Evolutionary conservation across 176 grass and related monocot genomes (phyloP).

Genomic region (Zoysia japonica): DNA sequence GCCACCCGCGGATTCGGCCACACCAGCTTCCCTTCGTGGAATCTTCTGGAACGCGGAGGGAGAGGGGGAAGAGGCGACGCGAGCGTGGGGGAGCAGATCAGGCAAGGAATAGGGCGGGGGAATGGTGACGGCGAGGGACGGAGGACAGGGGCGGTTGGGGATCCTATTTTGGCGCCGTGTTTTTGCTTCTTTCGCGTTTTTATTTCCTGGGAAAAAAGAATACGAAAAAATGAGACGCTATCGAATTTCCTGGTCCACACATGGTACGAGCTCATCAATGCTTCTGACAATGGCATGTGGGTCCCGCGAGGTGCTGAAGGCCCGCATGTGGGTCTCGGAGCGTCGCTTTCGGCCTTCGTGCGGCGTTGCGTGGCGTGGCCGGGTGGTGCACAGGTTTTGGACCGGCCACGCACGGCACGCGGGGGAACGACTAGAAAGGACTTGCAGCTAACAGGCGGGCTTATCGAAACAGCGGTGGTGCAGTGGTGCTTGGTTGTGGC

Average conservation of each 20-base stretch:
- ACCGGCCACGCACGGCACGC: too few species aligned
- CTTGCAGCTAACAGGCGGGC: too few species aligned
- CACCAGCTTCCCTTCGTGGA: constrained; percentile 21
- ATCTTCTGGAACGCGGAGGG: neutral
- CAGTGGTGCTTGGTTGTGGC: too few species aligned
- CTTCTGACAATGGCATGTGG: neutral
- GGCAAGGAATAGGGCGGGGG: neutral
- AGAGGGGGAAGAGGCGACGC: neutral
- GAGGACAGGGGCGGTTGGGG: neutral
- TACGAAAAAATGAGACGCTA: too few species aligned
- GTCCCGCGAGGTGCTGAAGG: fast-evolving
- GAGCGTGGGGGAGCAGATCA: constrained; percentile 5
- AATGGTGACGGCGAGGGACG: neutral
- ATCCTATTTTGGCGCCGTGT: neutral
- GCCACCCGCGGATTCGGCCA: constrained; percentile 2
- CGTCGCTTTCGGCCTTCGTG: neutral
- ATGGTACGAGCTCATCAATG: too few species aligned
- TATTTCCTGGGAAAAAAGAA: neutral
- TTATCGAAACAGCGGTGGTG: too few species aligned
- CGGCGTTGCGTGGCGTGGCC: neutral
- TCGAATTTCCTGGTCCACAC: too few species aligned
- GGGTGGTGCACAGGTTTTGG: neutral
- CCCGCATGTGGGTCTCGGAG: neutral
- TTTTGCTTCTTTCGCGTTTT: neutral
- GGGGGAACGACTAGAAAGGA: too few species aligned